Conservation (phyloP, 2,329 filamentous ascomycete species). For the Xylariales sp. region DNA sequence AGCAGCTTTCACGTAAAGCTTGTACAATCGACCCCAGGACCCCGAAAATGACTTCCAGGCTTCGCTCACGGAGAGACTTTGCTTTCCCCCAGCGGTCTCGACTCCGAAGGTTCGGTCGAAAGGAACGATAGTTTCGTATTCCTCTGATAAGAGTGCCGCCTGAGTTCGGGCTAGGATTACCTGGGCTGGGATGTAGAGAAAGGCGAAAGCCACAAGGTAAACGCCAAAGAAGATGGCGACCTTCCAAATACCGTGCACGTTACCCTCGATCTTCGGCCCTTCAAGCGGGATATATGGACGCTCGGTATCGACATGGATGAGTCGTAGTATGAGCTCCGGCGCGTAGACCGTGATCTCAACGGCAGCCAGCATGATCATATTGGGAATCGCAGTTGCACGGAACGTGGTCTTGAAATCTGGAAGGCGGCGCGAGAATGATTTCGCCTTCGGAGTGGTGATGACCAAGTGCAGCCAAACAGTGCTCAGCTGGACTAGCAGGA, state of each 20-base stretch:
- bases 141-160: constrained; percentile 73
- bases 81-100: constrained; percentile 60
- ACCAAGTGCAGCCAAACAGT: constrained; percentile 79
- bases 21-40: constrained; percentile 64
- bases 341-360: constrained; percentile 11
- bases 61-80: constrained; percentile 63
- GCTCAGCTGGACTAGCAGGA: constrained; percentile 61
- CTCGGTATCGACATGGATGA: neutral
- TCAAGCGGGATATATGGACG: neutral
- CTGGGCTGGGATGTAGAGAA: constrained; percentile 66
- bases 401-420: constrained; percentile 56
- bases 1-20: too few relatives aligned
- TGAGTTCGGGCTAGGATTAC: constrained; percentile 76
- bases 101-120: constrained; percentile 82
- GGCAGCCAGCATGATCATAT: constrained; percentile 54
- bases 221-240: constrained; percentile 41
- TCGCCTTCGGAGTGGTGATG: constrained; percentile 60
- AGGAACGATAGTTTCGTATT: constrained; percentile 75
- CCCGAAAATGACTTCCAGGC: constrained; percentile 73
- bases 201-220: constrained; percentile 25
- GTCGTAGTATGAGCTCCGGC: neutral
- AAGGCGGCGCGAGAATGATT: constrained; percentile 62
- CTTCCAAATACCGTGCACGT: constrained; percentile 36
- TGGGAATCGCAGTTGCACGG: constrained; percentile 62
- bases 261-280: neutral